Conservation (phyloP, 2,329 filamentous ascomycete species). For the Tolypocladium inflatum region DNA sequence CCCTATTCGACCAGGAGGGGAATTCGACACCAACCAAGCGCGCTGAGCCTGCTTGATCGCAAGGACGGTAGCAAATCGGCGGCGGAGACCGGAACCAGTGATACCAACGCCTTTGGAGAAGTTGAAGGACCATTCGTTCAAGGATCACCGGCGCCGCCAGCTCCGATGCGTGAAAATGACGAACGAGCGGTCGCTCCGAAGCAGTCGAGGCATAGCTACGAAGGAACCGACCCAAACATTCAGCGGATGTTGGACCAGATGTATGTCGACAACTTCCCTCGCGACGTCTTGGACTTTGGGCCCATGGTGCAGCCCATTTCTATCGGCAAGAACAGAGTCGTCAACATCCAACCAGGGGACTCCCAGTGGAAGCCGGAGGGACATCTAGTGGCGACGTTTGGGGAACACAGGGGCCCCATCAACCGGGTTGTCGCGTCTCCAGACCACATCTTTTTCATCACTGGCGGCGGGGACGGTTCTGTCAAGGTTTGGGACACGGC, state of each 20-base stretch:
- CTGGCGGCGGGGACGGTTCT: constrained; percentile 80
- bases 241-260: constrained; percentile 72
- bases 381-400: constrained; percentile 75
- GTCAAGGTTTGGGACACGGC: constrained; percentile 92
- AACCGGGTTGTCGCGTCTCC: constrained; percentile 76
- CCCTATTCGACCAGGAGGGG: constrained; percentile 32
- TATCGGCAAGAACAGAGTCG: constrained; percentile 40
- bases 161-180: constrained; percentile 13
- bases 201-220: constrained; percentile 67
- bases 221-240: constrained; percentile 64
- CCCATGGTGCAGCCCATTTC: constrained; percentile 67
- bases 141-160: constrained; percentile 10
- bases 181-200: constrained; percentile 27
- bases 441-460: constrained; percentile 91
- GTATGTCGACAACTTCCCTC: constrained; percentile 63
- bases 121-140: constrained; percentile 47
- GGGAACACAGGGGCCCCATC: constrained; percentile 75
- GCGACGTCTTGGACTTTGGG: constrained; percentile 62
- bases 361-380: constrained; percentile 73
- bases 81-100: constrained; percentile 49
- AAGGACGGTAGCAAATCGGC: constrained; percentile 49
- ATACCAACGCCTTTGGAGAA: constrained; percentile 49
- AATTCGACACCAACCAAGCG: constrained; percentile 50
- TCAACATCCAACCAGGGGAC: constrained; percentile 34
- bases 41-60: constrained; percentile 47